Evolutionary conservation across 2,329 filamentous ascomycete genomes (phyloP), one percentile per base, ranked within the genome.

Genomic region (Hymenotorrendiella dingleyae): DNA sequence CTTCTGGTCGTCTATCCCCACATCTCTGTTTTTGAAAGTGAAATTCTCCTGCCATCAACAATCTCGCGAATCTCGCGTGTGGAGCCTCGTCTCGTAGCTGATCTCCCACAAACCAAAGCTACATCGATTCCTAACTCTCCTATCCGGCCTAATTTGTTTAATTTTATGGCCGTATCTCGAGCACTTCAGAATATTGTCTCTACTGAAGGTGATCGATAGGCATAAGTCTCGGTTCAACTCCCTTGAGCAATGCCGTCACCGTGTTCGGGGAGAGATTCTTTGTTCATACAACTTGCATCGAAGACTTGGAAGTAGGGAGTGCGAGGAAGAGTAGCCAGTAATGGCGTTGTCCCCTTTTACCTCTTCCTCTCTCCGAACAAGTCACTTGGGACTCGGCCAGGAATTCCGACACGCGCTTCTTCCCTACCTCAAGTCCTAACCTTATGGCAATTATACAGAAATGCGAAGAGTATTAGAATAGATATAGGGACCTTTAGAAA

Each of bases 81-180:
- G 24, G n/a, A 43, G 34, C 34, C 24, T 38, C 14, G 38, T 37
- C 34, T 43, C 41, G 41, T 43, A 27, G 34, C 33, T 35, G 19
- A 43, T 43, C 26, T 43, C 41, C 26, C 20, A 37, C 16, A 37
- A 43, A 43, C 23, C 26, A 38, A 43, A 43, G 34, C 41, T 43
- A 43, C 27, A 37, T 43, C 34, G 17, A 43, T 19, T 37, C 34
- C 19, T 37, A 43, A 37, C 24, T 38, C 30, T 38, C 33, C 34
- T 38, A 37, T 38, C 33, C 34, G 41, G 34, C 19, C 41, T 19
- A 43, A 43, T 43, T 43, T 43, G 41, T 38, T 43, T 38, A 37
- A 43, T 38, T n/a, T 43, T 43, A 43, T 43, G 16, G 24, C 34
- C 16, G 26, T 36, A 38, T 43, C 34, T 43, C 41, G 41, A 43